Evolutionary conservation across 1,284 basidiomycete species (phyloP), one percentile per base, ranked within the genome.

Genomic region (Thecaphora frezii): DNA sequence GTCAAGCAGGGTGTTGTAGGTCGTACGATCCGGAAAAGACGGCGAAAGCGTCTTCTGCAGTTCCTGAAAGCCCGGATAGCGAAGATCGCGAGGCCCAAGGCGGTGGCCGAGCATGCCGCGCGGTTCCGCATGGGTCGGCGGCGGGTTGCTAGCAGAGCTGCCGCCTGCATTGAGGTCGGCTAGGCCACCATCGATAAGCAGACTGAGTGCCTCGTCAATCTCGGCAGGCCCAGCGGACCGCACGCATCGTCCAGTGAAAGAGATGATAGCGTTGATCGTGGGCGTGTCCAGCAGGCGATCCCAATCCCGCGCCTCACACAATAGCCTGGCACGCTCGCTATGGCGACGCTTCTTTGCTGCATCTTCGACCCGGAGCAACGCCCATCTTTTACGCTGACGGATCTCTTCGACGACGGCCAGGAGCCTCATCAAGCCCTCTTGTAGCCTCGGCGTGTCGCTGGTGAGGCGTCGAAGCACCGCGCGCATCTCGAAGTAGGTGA

Each of bases 1-100:
- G 44, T 60, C 44, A 24, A 67, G 51, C 9, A 67, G 45, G 19
- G 57, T 63, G 33, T 67, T 67, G 57, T 63, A 67, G 9, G 54
- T 67, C 19, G 48, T 40, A n/a, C 58, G 43, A 23, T 63, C 54
- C 2, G 64, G 64, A 37, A 55, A 66, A n/a, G 52, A 14, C 42
- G 7, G 42, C 24, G 7, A 7, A 3, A 5, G 5, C 5, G 18
- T 26, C 42, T 26, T 25, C 13, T 44, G 16, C 25, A 5, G 16
- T 3, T 44, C 18, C 14, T 26, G 42, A 16, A 44, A 40, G 33
- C 33, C 10, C 33, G 10, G 33, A 36, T 10, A 36, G 9, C 33
- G 33, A 8, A 23, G 25, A 44, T 19, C 24, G 18, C 46, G 46
- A 33, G 37, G 46, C 10, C 21, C 33, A 10, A 48, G 22, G 22